These are phyloP conservation scores for Gonapodya prolifera DNA, from an alignment of 192 early-diverging fungal species.

Conservation along the genomic window DNA sequence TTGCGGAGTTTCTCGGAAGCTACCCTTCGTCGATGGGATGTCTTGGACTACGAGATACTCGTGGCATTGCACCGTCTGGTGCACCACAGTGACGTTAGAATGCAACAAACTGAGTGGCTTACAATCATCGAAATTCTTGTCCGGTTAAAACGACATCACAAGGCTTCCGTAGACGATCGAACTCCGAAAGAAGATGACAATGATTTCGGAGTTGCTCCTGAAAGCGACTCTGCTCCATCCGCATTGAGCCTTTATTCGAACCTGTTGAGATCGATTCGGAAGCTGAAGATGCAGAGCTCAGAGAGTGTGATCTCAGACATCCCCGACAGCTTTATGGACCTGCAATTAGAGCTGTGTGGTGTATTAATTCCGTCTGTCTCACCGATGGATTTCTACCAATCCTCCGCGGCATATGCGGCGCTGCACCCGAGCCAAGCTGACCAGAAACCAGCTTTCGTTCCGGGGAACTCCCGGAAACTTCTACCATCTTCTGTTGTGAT, in stretches of 20 bases:
- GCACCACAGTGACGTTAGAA: constrained; percentile 10
- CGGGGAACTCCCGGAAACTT: not conserved
- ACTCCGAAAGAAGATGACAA: constrained; percentile 10
- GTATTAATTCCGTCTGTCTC: not conserved
- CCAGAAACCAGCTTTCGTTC: not conserved
- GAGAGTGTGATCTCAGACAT: constrained; percentile 6
- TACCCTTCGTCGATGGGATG: constrained; percentile 13
- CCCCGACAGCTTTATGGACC: not conserved
- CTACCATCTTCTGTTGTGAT: not conserved
- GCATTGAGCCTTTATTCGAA: constrained; percentile 4
- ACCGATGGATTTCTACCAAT: not conserved
- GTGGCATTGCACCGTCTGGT: constrained; percentile 7
- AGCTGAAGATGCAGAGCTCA: constrained; percentile 1
- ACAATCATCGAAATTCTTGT: constrained; percentile 32
- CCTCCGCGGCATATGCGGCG: not conserved
- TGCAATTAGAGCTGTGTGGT: not conserved
- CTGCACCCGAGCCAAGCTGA: not conserved
- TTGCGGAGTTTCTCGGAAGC: constrained; percentile 21
- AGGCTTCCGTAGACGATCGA: constrained; percentile 9
- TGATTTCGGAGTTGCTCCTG: constrained; percentile 8
- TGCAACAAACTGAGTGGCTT: constrained; percentile 32
- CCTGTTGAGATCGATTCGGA: not conserved
- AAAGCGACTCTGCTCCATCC: constrained; percentile 7
- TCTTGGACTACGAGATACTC: constrained; percentile 14
- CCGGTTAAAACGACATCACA: constrained; percentile 12